Percentiles rank a stretch among this genome's conserved stretches.
Evolutionary conservation across 179 eudicot genomes (phyloP).

Genomic region (Sideroxylon spinosum): DNA sequence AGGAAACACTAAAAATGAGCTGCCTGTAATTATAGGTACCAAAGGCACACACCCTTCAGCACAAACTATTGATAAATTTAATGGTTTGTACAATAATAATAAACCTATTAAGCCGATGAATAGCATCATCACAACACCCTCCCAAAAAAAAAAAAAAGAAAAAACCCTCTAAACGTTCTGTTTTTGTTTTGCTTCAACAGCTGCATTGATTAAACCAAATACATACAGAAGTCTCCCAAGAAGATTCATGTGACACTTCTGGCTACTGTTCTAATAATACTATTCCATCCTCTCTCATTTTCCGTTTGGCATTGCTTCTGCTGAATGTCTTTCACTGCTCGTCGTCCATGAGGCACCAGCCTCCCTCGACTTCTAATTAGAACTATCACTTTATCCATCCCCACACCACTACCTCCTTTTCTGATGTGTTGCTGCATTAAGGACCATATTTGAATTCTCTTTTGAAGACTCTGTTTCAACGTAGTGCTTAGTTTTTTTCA

Average conservation of each 20-base stretch:
- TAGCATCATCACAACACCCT: background rate
- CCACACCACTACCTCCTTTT: slow-evolving; percentile 65
- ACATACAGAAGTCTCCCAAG: background rate
- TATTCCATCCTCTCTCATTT: slow-evolving; percentile 91
- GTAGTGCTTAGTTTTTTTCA: slow-evolving; percentile 46
- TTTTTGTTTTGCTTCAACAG: background rate
- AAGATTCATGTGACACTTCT: slow-evolving; percentile 24
- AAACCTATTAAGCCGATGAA: slow-evolving; percentile 1
- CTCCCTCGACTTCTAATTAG: slow-evolving; percentile 73
- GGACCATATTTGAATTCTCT: slow-evolving; percentile 49
- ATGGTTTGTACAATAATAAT: background rate
- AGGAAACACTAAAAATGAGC: background rate
- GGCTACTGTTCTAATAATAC: slow-evolving; percentile 37
- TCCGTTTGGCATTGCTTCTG: slow-evolving; percentile 56
- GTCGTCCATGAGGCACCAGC: slow-evolving; percentile 46
- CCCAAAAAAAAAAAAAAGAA: no score
- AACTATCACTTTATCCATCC: slow-evolving; percentile 70
- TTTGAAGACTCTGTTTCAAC: slow-evolving; percentile 65
- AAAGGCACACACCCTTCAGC: background rate
- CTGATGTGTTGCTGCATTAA: slow-evolving; percentile 49
- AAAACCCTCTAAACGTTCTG: no score
- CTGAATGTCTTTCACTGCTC: slow-evolving; percentile 33
- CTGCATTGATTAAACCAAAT: background rate
- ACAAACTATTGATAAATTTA: background rate
- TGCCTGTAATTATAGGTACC: background rate